Conservation (phyloP, 352 stramenopile genomes). For the Elongisporangium senticosum region DNA sequence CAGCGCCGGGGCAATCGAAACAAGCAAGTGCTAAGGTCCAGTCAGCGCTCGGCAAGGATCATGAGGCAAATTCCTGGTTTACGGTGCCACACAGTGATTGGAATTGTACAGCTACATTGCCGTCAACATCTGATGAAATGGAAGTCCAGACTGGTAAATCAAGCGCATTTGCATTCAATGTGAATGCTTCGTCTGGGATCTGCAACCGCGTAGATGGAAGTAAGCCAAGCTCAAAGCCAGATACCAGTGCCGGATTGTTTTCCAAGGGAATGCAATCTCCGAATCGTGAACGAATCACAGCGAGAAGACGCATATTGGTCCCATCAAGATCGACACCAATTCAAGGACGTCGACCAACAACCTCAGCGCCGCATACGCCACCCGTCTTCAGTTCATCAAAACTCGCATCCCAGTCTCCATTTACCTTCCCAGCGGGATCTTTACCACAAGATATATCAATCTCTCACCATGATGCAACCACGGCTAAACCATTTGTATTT, state of each 20-base stretch:
- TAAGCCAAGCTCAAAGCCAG: background rate
- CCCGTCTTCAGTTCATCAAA: background rate
- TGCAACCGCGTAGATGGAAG: background rate
- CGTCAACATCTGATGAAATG: background rate
- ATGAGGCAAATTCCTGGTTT: background rate
- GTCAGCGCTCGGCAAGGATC: background rate
- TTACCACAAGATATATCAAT: background rate
- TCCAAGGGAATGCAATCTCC: background rate
- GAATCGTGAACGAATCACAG: background rate
- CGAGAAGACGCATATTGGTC: background rate
- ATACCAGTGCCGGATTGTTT: background rate
- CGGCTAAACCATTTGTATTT: background rate
- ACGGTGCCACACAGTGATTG: background rate
- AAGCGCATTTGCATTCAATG: background rate
- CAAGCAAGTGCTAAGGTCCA: background rate
- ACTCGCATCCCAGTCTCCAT: background rate
- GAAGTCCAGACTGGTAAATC: background rate
- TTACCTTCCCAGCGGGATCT: background rate
- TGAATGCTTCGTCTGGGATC: background rate
- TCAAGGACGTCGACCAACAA: background rate
- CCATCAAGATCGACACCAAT: background rate
- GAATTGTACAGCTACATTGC: background rate
- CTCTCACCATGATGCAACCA: background rate
- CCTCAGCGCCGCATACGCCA: background rate
- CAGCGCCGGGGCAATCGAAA: background rate